A percentile compares a stretch with the other conserved stretches of the same genome.
phyloP scores from a whole-genome alignment of 2,329 filamentous ascomycete genomes.

The Fusarium buxicola region DNA sequence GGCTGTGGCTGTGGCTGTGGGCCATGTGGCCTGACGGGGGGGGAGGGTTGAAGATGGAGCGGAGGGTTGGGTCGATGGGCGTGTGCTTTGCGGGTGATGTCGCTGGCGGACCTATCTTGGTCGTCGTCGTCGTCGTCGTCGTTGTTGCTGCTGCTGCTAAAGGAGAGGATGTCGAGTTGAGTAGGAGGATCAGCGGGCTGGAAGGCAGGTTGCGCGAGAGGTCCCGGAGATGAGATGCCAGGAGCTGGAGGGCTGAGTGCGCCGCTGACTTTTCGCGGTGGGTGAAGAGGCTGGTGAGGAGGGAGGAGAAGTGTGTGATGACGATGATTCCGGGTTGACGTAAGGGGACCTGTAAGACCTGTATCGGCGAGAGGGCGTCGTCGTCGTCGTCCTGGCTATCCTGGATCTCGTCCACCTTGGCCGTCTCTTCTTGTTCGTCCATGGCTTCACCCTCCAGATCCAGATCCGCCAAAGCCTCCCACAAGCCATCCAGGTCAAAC shows the following conservation, averaged over 20 bases:
- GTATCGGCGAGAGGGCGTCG: constrained; percentile 27
- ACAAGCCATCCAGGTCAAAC: constrained; percentile 69
- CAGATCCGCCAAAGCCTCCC: constrained; percentile 67
- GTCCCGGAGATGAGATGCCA: constrained; percentile 60
- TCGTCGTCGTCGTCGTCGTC: constrained; percentile 10
- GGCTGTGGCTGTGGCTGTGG: no score
- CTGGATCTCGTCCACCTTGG: constrained; percentile 44
- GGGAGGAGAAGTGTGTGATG: constrained; percentile 64
- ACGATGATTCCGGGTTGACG: constrained; percentile 58
- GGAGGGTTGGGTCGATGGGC: constrained; percentile 57
- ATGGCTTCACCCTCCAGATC: constrained; percentile 54
- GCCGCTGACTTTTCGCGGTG: constrained; percentile 59
- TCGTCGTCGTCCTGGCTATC: constrained; percentile 52
- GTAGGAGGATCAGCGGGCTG: constrained; percentile 63
- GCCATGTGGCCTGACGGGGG: constrained; percentile 31
- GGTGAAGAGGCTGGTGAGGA: constrained; percentile 65
- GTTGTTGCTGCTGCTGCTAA: neutral
- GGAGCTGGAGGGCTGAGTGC: constrained; percentile 60
- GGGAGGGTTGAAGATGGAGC: constrained; percentile 61
- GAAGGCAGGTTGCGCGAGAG: constrained; percentile 56
- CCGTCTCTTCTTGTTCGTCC: neutral
- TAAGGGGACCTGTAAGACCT: neutral
- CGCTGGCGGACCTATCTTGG: neutral
- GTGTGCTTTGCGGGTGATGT: constrained; percentile 15
- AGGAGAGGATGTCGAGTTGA: constrained; percentile 61